phyloP scores from a whole-genome alignment of 2,329 filamentous ascomycete species.

The Xylariaceae sp. region DNA sequence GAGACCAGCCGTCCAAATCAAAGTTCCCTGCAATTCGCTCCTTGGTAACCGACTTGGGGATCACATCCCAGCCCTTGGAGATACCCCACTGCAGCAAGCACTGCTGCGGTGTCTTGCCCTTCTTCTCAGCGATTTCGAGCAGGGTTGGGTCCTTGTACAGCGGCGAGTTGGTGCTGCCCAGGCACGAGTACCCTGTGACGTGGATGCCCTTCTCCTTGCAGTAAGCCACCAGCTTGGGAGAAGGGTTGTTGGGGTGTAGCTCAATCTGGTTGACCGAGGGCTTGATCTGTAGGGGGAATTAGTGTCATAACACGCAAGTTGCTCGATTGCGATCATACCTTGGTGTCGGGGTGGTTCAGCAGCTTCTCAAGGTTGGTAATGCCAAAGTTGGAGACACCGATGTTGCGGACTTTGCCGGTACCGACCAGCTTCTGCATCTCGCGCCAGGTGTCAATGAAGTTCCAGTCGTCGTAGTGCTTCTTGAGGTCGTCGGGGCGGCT shows the following conservation, averaged over 20 bases:
- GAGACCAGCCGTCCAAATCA: conserved; percentile 66
- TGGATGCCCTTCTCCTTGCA: conserved; percentile 71
- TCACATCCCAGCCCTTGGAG: conserved; percentile 75
- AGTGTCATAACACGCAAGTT: not conserved
- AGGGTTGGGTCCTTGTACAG: conserved; percentile 64
- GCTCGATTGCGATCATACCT: conserved; percentile 39
- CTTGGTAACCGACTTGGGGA: conserved; percentile 77
- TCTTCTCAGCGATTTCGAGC: conserved; percentile 56
- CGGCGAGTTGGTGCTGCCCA: conserved; percentile 67
- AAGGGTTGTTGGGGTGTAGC: conserved; percentile 75
- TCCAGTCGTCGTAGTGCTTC: conserved; percentile 73
- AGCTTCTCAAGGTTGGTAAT: conserved; percentile 77
- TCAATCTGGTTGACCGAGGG: conserved; percentile 79
- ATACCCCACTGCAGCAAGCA: conserved; percentile 77
- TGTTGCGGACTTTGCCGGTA: conserved; percentile 71
- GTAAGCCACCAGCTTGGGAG: conserved; percentile 73
- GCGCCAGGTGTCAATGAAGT: conserved; percentile 75
- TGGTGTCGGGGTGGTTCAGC: conserved; percentile 60
- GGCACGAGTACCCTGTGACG: conserved; percentile 68
- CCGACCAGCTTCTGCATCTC: conserved; percentile 67
- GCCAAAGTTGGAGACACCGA: conserved; percentile 83
- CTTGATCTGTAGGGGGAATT: conserved; percentile 35
- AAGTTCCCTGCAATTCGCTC: conserved; percentile 73
- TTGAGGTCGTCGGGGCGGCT: conserved; percentile 57
- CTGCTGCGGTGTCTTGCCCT: conserved; percentile 69